Base-by-base conservation (phyloP, 768 basidiomycete species). In the Trametes elegans region DNA sequence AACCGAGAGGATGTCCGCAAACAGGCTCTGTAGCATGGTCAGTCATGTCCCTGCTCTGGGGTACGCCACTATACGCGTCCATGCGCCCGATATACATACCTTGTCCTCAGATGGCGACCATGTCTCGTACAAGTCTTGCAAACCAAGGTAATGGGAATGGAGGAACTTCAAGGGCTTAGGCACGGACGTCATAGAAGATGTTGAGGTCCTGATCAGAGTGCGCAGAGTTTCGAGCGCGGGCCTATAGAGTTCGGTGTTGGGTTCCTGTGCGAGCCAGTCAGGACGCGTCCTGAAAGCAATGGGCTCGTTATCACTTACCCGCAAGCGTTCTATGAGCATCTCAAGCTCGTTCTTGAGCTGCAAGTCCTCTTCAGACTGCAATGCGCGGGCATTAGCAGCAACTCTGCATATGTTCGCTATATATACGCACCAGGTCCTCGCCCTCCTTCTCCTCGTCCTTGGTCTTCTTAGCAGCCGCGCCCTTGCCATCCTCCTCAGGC, bases 131-230 rank as follows among this genome's bases (percentile, higher is more conserved):
- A 98, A 74, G 21, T 77, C 77, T 70, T 94, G 89, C 36, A 96
- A 80, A 54, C 84, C 86, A 43, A 88, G 90, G 69, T 96, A 99
- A 68, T 93, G 88, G 29, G 94, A 95, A 52, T 94, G 87, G 27
- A 99, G 81, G 73, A 99, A 99, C 74, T 99, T 99, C 54, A 99
- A 80, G 26, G 97, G 97, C 76, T 99, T 98, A 1, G 97, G 97
- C 9, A 99, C 96, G 21, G 93, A 95, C 10, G 97, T 99, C 96
- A 99, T 98, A 6, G 94, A 97, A 14, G 92, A 95, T 3, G 97
- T 99, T 10, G 94, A 94, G 6, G 96, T 98, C 66, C 93, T 81
- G 66, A 98, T 98, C 38, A 98, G 78, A 7, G 90, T 93, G 43
- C 96, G 83, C 9, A 99, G 79, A 3, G 93, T 93, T 74, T 99